A percentile compares a stretch with the other conserved stretches of the same genome.
phyloP scores from a whole-genome alignment of 352 stramenopile genomes.

The Aphanomyces invadans region DNA sequence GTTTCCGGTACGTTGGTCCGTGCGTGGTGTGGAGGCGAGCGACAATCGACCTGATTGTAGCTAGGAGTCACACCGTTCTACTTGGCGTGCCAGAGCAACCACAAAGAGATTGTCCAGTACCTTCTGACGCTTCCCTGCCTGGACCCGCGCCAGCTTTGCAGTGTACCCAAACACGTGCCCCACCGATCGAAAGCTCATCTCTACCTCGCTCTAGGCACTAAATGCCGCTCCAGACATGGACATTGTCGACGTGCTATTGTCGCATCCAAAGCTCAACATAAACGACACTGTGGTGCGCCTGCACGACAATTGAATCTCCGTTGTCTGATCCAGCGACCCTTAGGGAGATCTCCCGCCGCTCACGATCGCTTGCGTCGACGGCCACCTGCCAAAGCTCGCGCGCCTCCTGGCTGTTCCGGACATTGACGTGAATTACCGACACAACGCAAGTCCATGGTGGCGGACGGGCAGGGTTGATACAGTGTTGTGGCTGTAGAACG shows the following conservation, averaged over 20 bases:
- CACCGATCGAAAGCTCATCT: background rate
- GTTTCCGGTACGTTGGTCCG: conserved; percentile 9
- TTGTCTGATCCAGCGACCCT: no score
- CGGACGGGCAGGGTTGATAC: no score
- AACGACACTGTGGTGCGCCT: background rate
- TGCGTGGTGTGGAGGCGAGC: no score
- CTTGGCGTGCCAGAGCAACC: background rate
- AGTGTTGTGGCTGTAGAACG: no score
- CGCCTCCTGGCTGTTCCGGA: background rate
- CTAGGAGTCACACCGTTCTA: background rate
- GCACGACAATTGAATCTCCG: no score
- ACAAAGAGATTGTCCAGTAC: background rate
- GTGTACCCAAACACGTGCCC: no score
- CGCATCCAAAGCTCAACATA: background rate
- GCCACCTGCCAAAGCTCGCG: background rate
- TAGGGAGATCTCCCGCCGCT: background rate
- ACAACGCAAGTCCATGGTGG: background rate
- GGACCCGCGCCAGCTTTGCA: background rate
- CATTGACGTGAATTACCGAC: conserved; percentile 1
- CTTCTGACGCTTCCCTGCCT: background rate
- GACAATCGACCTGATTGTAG: conserved; percentile 1
- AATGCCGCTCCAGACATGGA: background rate
- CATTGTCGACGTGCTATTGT: background rate
- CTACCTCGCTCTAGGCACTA: background rate
- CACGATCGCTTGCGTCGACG: background rate